Evolutionary conservation across 257 asterid species (phyloP).

Genomic region (Plantago elongata): DNA sequence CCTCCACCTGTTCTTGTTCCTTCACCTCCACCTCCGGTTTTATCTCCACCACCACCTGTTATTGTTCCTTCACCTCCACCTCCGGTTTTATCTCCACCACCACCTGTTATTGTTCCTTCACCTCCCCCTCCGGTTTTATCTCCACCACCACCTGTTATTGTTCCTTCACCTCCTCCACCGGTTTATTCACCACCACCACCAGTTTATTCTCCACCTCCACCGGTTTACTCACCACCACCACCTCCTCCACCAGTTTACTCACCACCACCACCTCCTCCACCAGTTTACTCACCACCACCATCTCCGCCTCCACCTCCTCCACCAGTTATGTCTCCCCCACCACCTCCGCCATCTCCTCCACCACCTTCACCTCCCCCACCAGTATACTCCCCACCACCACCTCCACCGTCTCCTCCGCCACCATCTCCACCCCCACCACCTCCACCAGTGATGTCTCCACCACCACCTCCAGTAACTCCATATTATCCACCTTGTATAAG

Average conservation of each 20-base stretch:
- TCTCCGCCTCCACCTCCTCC: constrained; percentile 18
- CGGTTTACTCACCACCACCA: constrained; percentile 20
- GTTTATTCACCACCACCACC: constrained; percentile 26
- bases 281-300: constrained; percentile 18
- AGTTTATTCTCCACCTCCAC: constrained; percentile 14
- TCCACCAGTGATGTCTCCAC: constrained; percentile 15
- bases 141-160: constrained; percentile 20
- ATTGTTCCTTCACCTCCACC: neutral
- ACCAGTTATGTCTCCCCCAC: constrained; percentile 21
- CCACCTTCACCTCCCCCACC: constrained; percentile 29
- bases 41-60: constrained; percentile 28
- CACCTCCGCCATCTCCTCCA: constrained; percentile 25
- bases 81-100: too few species aligned
- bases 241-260: constrained; percentile 20
- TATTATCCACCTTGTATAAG: neutral
- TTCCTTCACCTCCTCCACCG: constrained; percentile 27
- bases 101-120: constrained; percentile 21
- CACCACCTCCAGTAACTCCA: constrained; percentile 32
- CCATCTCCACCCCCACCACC: constrained; percentile 33
- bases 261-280: constrained; percentile 10
- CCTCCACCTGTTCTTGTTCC: constrained; percentile 36
- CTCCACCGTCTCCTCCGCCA: constrained; percentile 32
- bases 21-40: constrained; percentile 30
- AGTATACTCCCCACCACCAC: constrained; percentile 37
- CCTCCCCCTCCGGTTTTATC: constrained; percentile 27